Evolutionary conservation across 1,284 basidiomycete genomes (phyloP).

Genomic region (Hymenochaete sp.): DNA sequence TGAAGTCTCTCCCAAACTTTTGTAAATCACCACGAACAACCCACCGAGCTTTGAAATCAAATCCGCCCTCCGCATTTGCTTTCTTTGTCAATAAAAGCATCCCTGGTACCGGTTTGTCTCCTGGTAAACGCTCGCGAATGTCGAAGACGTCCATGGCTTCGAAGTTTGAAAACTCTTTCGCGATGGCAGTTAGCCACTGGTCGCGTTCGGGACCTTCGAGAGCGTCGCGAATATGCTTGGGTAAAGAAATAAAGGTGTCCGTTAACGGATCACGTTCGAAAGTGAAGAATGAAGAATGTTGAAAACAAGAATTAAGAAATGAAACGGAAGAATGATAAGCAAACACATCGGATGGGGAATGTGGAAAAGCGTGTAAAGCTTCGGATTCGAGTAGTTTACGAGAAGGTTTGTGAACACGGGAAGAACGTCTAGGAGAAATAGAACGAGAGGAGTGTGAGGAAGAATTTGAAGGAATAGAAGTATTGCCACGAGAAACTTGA

Average conservation of each 20-base stretch:
- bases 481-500: not conserved
- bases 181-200: not conserved
- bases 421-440: too few species aligned
- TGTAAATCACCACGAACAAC: slow-evolving; percentile 5
- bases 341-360: too few species aligned
- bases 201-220: not conserved
- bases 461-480: not conserved
- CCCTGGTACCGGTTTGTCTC: slow-evolving; percentile 1
- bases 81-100: slow-evolving; percentile 8
- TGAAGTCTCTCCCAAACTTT: not conserved
- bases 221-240: not conserved
- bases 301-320: too few species aligned
- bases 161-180: slow-evolving; percentile 2
- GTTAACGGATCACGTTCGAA: too few species aligned
- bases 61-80: not conserved
- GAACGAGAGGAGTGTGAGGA: too few species aligned
- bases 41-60: slow-evolving; percentile 1
- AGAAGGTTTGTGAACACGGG: too few species aligned
- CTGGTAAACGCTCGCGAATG: not conserved
- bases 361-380: too few species aligned
- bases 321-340: too few species aligned
- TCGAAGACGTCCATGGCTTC: not conserved
- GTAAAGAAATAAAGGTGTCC: too few species aligned
- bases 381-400: too few species aligned
- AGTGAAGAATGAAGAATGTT: too few species aligned